phyloP scores from a whole-genome alignment of 305 asterid genomes.

The Solanum hybrid region DNA sequence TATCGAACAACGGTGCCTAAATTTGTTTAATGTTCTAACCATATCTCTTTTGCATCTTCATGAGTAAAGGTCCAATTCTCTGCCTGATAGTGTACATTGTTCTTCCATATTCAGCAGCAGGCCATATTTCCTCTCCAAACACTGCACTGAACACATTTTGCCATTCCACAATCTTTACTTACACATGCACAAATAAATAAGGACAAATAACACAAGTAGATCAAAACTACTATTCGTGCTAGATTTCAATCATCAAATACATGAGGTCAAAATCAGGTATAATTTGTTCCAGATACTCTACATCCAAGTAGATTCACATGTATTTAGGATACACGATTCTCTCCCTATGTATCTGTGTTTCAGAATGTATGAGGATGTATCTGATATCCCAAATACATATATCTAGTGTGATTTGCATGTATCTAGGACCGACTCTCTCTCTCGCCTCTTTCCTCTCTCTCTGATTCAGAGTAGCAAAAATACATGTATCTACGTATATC shows the following conservation, averaged over 20 bases:
- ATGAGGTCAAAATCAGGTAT: not conserved
- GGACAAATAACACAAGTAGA: not conserved
- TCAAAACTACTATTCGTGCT: not conserved
- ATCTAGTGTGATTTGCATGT: not conserved
- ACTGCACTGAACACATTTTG: conserved; percentile 69
- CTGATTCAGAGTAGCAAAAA: not conserved
- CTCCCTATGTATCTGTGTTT: not conserved
- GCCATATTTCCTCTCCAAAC: conserved; percentile 97
- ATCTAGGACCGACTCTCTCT: not conserved
- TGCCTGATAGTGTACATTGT: conserved; percentile 94
- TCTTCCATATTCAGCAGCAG: conserved; percentile 97
- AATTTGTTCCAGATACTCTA: not conserved
- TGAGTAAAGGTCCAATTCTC: conserved; percentile 80
- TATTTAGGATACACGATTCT: not conserved
- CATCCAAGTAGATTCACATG: not conserved
- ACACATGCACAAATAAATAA: not conserved
- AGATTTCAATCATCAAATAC: not conserved
- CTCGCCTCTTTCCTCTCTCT: not conserved
- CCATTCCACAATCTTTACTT: not conserved
- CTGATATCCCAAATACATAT: not conserved
- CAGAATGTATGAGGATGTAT: too few relatives aligned
- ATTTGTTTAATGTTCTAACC: conserved; percentile 30
- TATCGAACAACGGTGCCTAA: not conserved
- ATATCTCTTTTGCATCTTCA: conserved; percentile 86
- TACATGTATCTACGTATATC: rapidly evolving